Percentiles rank a stretch among this genome's conserved stretches.
Conservation (phyloP, 108 stramenopile species). For the Stephanodiscus minutulus region DNA sequence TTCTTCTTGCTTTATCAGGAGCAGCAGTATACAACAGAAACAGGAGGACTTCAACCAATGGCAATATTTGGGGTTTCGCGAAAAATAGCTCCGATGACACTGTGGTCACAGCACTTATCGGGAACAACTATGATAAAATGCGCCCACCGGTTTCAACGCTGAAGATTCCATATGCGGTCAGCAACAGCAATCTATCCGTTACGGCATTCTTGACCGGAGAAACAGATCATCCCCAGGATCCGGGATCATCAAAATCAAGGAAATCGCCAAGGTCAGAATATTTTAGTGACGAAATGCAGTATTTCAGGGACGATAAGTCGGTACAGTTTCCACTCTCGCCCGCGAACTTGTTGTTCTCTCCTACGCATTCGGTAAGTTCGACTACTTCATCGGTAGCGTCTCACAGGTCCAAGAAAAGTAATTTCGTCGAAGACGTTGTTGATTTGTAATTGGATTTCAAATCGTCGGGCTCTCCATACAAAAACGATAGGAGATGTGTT, state of each 20-base stretch:
- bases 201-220: constrained; percentile 11
- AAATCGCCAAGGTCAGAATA: background rate
- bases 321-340: background rate
- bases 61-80: background rate
- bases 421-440: background rate
- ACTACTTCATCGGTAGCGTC: background rate
- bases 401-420: background rate
- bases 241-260: background rate
- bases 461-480: background rate
- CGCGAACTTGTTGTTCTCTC: background rate
- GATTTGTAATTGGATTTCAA: constrained; percentile 8
- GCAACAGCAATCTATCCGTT: constrained; percentile 5
- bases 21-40: background rate
- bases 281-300: too few species aligned
- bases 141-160: background rate
- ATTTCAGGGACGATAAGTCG: background rate
- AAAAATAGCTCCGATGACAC: background rate
- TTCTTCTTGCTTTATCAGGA: constrained; percentile 3
- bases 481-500: background rate
- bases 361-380: background rate
- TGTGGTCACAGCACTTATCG: background rate
- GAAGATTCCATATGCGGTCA: background rate
- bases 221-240: background rate
- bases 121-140: background rate
- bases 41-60: background rate